Conservation (phyloP, 257 asterid species). For the Lavandula angustifolia region DNA sequence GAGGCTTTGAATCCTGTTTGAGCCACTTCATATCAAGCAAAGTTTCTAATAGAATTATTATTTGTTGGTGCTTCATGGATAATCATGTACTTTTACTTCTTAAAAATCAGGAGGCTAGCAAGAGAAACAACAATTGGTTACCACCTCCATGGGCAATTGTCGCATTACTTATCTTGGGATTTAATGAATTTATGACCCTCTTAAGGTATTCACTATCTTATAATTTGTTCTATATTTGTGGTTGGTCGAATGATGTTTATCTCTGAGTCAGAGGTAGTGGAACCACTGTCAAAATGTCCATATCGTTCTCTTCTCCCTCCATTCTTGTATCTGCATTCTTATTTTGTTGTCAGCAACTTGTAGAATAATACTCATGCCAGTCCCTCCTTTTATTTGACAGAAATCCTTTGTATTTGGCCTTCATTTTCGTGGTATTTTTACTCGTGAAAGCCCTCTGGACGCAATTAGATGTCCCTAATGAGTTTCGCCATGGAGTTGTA, state of each 20-base stretch:
- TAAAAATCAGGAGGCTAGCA: constrained; percentile 69
- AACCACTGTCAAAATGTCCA: neutral
- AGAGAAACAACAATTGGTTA: constrained; percentile 74
- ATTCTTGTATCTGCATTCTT: neutral
- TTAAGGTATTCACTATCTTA: constrained; percentile 51
- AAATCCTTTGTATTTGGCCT: constrained; percentile 71
- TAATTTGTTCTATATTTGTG: constrained; percentile 5
- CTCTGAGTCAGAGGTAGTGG: constrained; percentile 3
- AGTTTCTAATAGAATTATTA: constrained; percentile 17
- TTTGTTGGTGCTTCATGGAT: constrained; percentile 11
- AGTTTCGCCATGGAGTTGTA: constrained; percentile 70
- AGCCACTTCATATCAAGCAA: constrained; percentile 10
- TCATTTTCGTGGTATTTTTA: constrained; percentile 62
- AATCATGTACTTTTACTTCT: constrained; percentile 22
- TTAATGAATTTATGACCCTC: constrained; percentile 87
- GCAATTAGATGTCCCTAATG: constrained; percentile 74
- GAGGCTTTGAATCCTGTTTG: constrained; percentile 6
- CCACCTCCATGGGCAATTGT: constrained; percentile 90
- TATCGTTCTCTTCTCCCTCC: neutral
- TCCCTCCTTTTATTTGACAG: constrained; percentile 38
- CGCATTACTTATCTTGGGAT: constrained; percentile 71
- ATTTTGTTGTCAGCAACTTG: constrained; percentile 24
- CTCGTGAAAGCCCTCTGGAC: constrained; percentile 84
- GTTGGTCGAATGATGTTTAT: neutral
- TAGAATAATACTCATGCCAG: constrained; percentile 14